A percentile compares a stretch with the other conserved stretches of the same genome.
phyloP scores from a whole-genome alignment of 163 green algal genomes.

The Coccomyxa subellipsoidea region DNA sequence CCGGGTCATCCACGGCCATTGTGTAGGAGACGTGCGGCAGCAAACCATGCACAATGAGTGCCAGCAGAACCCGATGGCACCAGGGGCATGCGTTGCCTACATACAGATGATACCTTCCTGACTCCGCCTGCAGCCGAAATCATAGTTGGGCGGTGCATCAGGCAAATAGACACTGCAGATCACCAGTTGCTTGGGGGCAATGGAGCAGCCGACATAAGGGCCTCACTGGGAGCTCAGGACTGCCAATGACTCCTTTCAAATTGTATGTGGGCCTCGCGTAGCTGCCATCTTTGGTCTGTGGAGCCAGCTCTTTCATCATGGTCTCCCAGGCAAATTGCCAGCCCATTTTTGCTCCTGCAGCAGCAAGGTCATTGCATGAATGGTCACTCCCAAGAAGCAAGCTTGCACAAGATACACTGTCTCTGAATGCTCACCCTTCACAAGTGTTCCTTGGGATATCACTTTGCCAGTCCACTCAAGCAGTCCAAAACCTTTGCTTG shows the following conservation, averaged over 20 bases:
- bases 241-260: constrained; percentile 47
- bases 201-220: neutral
- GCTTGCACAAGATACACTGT: neutral
- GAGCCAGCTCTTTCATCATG: constrained; percentile 84
- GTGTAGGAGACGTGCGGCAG: constrained; percentile 31
- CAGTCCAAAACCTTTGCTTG: constrained; percentile 44
- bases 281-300: constrained; percentile 63
- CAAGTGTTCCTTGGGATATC: constrained; percentile 58
- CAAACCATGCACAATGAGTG: constrained; percentile 59
- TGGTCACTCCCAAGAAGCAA: neutral
- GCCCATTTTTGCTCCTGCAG: constrained; percentile 50
- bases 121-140: constrained; percentile 24
- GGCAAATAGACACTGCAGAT: too few species aligned
- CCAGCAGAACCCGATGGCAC: constrained; percentile 84
- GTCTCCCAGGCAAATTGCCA: constrained; percentile 75
- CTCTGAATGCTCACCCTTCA: constrained; percentile 45
- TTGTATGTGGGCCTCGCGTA: constrained; percentile 63
- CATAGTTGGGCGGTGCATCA: too few species aligned
- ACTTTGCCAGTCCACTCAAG: constrained; percentile 71
- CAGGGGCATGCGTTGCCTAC: constrained; percentile 91
- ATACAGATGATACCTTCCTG: constrained; percentile 60
- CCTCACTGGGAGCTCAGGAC: constrained; percentile 49
- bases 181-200: too few species aligned
- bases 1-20: constrained; percentile 66
- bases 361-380: neutral